Percentiles rank a stretch among this genome's conserved stretches.
These are phyloP conservation scores for Geotrichum europaeum DNA, from an alignment of 1,139 yeast genomes.

Conservation along the genomic window DNA sequence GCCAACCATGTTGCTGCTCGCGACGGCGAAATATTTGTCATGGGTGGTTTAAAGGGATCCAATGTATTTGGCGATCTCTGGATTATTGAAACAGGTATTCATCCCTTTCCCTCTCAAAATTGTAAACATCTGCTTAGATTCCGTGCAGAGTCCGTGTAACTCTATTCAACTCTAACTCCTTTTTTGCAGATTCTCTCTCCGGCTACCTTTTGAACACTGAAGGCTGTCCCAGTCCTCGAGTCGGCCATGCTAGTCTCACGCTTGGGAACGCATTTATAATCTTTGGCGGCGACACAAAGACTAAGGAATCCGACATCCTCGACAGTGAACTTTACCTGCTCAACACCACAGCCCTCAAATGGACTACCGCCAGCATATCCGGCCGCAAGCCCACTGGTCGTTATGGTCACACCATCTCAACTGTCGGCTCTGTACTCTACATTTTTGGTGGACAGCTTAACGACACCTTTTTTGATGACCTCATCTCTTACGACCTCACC, in stretches of 20 bases:
- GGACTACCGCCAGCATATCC: constrained; percentile 82
- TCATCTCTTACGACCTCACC: constrained; percentile 80
- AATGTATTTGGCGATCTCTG: constrained; percentile 94
- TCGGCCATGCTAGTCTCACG: constrained; percentile 88
- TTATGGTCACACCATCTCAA: constrained; percentile 81
- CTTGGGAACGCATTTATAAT: constrained; percentile 94
- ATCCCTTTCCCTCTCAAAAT: background rate
- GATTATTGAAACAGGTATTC: constrained; percentile 44
- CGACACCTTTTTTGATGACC: constrained; percentile 76
- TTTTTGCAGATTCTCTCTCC: constrained; percentile 33
- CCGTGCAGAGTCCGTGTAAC: background rate
- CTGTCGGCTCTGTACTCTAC: constrained; percentile 66
- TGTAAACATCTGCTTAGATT: background rate
- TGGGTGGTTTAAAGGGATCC: constrained; percentile 94
- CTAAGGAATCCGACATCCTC: constrained; percentile 64
- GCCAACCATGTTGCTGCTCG: constrained; percentile 68
- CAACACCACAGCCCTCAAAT: constrained; percentile 81
- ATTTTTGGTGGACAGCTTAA: constrained; percentile 96
- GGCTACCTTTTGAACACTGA: constrained; percentile 65
- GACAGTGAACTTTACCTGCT: constrained; percentile 87
- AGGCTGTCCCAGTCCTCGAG: constrained; percentile 87
- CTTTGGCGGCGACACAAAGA: constrained; percentile 95
- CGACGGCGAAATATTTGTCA: constrained; percentile 74
- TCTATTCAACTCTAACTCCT: constrained; percentile 14
- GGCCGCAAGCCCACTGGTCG: constrained; percentile 87